These are phyloP conservation scores for Xerocomus spinulosus DNA, from an alignment of 768 basidiomycete genomes.

Conservation along the genomic window DNA sequence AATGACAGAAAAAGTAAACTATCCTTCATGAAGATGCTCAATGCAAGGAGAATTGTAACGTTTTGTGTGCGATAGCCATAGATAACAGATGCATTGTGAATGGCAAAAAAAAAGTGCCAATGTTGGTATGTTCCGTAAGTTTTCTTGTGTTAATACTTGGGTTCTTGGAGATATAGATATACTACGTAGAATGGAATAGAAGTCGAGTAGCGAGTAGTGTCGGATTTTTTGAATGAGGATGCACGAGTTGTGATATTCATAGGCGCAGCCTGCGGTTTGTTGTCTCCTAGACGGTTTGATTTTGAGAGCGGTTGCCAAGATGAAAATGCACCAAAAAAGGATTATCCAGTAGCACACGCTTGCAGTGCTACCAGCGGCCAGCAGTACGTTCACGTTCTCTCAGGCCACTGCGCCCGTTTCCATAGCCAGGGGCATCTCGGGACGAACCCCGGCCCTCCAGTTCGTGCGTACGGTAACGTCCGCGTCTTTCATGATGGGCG, in stretches of 20 bases:
- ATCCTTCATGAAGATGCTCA: conserved; percentile 25
- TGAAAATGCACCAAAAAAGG: not conserved
- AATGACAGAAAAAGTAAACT: conserved; percentile 18
- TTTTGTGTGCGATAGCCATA: conserved; percentile 27
- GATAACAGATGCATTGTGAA: conserved; percentile 33
- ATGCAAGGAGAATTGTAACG: conserved; percentile 21
- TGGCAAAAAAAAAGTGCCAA: conserved; percentile 17
- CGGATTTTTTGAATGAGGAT: conserved; percentile 26
- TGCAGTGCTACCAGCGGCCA: conserved; percentile 22
- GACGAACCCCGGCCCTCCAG: conserved; percentile 40
- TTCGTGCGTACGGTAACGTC: conserved; percentile 52
- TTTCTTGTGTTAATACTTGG: conserved; percentile 27
- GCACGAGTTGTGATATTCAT: conserved; percentile 18
- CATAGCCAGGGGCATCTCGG: conserved; percentile 56
- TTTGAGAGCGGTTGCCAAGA: conserved; percentile 11
- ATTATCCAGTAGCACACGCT: conserved; percentile 2
- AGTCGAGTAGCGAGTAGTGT: conserved; percentile 24
- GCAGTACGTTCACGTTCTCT: conserved; percentile 37
- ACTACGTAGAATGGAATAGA: conserved; percentile 30
- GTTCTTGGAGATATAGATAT: conserved; percentile 38
- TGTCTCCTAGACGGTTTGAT: conserved; percentile 10
- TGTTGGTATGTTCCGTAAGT: conserved; percentile 34
- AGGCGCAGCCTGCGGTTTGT: conserved; percentile 22
- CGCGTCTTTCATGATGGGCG: conserved; percentile 37
- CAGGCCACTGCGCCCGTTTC: conserved; percentile 62